Percentiles rank a stretch among this genome's conserved stretches.
These are phyloP conservation scores for Pseudoscleropodium purum DNA, from an alignment of 225 moss, liverwort and hornwort genomes.

Conservation along the genomic window DNA sequence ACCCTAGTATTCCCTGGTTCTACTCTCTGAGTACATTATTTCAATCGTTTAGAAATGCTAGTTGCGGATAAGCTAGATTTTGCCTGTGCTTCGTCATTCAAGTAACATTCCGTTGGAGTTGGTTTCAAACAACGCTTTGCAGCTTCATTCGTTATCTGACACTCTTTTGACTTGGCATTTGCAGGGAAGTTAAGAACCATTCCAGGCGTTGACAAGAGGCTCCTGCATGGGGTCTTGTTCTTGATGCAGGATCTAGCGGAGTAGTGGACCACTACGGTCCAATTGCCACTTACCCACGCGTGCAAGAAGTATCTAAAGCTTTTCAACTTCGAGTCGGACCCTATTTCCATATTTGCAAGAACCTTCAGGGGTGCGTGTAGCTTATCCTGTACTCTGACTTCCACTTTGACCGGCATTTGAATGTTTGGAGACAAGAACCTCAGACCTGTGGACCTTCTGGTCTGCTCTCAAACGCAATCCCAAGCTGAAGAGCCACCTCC, in stretches of 20 bases:
- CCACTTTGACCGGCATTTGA: no score
- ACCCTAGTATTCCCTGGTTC: background rate
- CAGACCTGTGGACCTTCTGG: no score
- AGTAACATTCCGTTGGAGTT: no score
- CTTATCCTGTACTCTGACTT: no score
- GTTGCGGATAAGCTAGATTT: background rate
- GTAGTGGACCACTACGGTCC: background rate
- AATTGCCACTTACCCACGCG: background rate
- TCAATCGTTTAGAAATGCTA: background rate
- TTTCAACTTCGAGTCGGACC: conserved; percentile 9
- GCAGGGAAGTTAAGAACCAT: background rate
- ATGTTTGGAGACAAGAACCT: no score
- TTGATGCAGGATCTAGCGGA: background rate
- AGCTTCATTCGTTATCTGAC: no score
- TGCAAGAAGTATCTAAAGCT: conserved; percentile 1
- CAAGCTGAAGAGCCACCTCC: background rate
- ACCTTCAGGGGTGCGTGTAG: conserved; percentile 9
- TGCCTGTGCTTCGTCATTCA: background rate
- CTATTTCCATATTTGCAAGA: background rate
- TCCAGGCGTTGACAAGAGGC: background rate
- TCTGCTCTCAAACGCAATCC: no score
- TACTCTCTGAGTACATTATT: background rate
- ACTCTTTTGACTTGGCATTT: background rate
- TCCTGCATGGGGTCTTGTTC: background rate
- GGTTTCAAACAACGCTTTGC: no score